Conservation (phyloP, 2,329 filamentous ascomycete species). For the Sarocladium oryzae region DNA sequence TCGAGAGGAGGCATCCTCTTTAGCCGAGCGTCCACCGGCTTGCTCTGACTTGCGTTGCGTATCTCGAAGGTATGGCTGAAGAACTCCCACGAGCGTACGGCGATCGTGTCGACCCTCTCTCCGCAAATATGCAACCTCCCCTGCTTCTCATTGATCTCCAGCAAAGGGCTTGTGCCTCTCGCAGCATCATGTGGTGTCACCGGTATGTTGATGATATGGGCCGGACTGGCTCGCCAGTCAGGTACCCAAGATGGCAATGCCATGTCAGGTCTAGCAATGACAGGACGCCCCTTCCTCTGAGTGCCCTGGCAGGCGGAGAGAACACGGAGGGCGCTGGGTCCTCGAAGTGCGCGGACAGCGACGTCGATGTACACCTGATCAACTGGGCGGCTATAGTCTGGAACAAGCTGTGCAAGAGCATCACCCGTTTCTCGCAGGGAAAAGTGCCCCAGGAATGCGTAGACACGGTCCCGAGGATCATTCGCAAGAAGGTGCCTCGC, state of each 20-base stretch:
- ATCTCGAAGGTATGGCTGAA: slow-evolving; percentile 26
- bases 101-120: slow-evolving; percentile 20
- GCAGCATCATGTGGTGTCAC: slow-evolving; percentile 25
- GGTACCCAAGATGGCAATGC: slow-evolving; percentile 30
- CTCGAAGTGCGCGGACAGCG: slow-evolving; percentile 22
- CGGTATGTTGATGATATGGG: slow-evolving; percentile 26
- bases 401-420: slow-evolving; percentile 17
- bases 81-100: slow-evolving; percentile 21
- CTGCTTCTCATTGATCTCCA: slow-evolving; percentile 19
- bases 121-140: slow-evolving; percentile 22
- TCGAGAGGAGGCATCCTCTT: background rate
- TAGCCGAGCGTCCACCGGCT: background rate
- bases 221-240: slow-evolving; percentile 27
- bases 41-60: slow-evolving; percentile 8
- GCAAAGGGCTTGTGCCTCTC: slow-evolving; percentile 18
- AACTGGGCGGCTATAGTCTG: slow-evolving; percentile 23
- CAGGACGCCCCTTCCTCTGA: slow-evolving; percentile 11
- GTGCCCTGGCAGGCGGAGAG: slow-evolving; percentile 20
- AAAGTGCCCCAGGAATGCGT: slow-evolving; percentile 30
- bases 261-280: background rate
- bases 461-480: slow-evolving; percentile 28
- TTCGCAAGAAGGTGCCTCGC: slow-evolving; percentile 25
- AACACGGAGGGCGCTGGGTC: slow-evolving; percentile 21
- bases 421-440: slow-evolving; percentile 20
- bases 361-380: slow-evolving; percentile 28